Evolutionary conservation across 106 monocot species (phyloP), one percentile per base, ranked within the genome.

Genomic region (Agapanthus africanus): DNA sequence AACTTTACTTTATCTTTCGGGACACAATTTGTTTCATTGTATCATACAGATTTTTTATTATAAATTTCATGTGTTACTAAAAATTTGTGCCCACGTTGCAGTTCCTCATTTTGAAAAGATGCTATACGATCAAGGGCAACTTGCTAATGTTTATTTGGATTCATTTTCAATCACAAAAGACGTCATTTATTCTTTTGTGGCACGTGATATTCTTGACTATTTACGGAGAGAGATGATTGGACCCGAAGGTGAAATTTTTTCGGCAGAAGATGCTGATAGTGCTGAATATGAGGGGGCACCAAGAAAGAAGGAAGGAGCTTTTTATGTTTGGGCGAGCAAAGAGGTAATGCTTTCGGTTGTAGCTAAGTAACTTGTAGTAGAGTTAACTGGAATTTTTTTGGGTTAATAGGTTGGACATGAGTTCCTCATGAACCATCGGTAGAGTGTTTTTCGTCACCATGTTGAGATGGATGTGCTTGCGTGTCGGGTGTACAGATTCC

Each of bases 91-190:
- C 59, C 42, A 28, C 59, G 40, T 66, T 82, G 70, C 83, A 95
- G 95, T 95, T 66, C 95, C 95, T 37, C 95, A 95, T 85, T 95
- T 95, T 76, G 95, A 95, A 68, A 95, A 95, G 82, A 95, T 95
- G 95, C 56, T 95, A 67, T 95, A 95, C 44, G 95, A 95, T 69
- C 95, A 95, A 71, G 91, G 85, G 21, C 95, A 95, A 71, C 79
- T 95, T 66, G 86, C 67, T 37, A 88, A 91, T 84, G 75, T 73
- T 59, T 95, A 88, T 71, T 39, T 95, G 59, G 91, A 91, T 81
- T 73, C 85, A 31, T 95, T 86, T 71, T 57, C 72, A 32, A 66
- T 84, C 42, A 91, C 91, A 35, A 81, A 73, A 74, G 95, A 95
- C 64, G 52, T 28, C 25, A 84, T 82, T 49, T 95, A 95, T 72